Evolutionary conservation across 306 rosid species (phyloP).

Genomic region (Cucumis cinereus): DNA sequence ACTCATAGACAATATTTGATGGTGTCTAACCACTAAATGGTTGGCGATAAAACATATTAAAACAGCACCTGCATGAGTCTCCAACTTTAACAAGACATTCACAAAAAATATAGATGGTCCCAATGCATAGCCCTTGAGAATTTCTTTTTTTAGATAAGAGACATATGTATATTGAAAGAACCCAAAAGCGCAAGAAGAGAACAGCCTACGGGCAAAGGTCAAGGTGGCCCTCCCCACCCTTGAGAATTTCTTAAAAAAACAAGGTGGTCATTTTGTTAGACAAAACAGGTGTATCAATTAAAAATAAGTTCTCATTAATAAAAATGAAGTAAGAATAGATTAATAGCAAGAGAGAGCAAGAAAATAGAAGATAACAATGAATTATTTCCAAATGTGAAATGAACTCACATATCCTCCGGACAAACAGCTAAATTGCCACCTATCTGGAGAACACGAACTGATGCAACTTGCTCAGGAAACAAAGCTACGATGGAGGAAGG

Average conservation of each 20-base stretch:
- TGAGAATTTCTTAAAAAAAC: neutral
- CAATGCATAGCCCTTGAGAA: neutral
- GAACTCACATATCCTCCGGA: conserved; percentile 73
- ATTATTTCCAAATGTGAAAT: neutral
- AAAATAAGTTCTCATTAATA: neutral
- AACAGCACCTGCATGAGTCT: neutral
- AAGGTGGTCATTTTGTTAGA: neutral
- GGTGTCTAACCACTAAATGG: neutral
- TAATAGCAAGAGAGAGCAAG: neutral
- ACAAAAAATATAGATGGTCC: neutral
- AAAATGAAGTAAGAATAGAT: neutral
- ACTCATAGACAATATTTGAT: neutral
- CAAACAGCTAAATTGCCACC: conserved; percentile 68
- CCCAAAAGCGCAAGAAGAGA: too few relatives aligned
- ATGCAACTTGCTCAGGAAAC: conserved; percentile 56
- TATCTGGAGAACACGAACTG: conserved; percentile 72
- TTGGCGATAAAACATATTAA: neutral
- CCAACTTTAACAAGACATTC: neutral
- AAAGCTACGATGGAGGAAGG: conserved; percentile 36
- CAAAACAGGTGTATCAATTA: neutral
- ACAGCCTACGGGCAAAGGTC: too few relatives aligned
- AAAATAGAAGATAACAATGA: neutral
- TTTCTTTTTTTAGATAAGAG: too few relatives aligned
- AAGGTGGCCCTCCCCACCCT: too few relatives aligned
- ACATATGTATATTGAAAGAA: too few relatives aligned